Conservation (phyloP, 2,329 filamentous ascomycete species). For the Aaosphaeria pasadenensis region DNA sequence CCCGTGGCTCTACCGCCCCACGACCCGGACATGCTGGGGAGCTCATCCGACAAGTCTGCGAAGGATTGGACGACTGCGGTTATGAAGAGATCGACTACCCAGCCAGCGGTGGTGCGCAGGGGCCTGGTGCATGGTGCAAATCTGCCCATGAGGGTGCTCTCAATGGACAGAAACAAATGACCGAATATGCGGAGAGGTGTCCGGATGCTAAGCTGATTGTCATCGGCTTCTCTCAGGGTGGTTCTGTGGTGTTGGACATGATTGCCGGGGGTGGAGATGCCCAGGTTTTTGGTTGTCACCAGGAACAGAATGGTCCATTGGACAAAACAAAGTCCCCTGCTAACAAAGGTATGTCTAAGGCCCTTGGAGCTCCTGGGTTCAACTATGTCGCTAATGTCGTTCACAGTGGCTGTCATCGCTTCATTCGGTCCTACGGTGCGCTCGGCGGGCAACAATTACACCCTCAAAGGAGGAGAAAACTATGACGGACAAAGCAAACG, state of each 20-base stretch:
- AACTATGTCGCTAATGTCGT: background rate
- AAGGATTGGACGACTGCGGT: constrained; percentile 12
- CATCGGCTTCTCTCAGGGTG: constrained; percentile 11
- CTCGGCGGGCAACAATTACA: constrained; percentile 4
- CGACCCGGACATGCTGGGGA: constrained; percentile 7
- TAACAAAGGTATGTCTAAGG: constrained; percentile 5
- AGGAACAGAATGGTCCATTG: constrained; percentile 5
- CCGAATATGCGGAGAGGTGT: constrained; percentile 7
- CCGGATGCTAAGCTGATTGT: constrained; percentile 10
- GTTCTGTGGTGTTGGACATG: constrained; percentile 6
- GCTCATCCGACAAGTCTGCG: constrained; percentile 6
- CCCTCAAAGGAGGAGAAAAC: constrained; percentile 4
- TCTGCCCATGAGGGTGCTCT: constrained; percentile 5
- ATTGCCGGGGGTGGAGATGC: constrained; percentile 14
- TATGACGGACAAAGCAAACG: constrained; percentile 7
- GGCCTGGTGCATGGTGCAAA: constrained; percentile 8
- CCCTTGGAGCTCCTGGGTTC: background rate
- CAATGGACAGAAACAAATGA: constrained; percentile 8
- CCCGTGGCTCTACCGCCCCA: constrained; percentile 8
- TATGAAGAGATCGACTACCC: constrained; percentile 10
- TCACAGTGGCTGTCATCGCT: constrained; percentile 6
- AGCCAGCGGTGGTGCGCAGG: constrained; percentile 3
- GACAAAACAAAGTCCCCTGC: constrained; percentile 5
- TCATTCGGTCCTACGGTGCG: constrained; percentile 7
- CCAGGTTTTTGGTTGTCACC: constrained; percentile 6